Base-by-base conservation (phyloP, 208 protist genomes). In the Balamuthia mandrillaris region DNA sequence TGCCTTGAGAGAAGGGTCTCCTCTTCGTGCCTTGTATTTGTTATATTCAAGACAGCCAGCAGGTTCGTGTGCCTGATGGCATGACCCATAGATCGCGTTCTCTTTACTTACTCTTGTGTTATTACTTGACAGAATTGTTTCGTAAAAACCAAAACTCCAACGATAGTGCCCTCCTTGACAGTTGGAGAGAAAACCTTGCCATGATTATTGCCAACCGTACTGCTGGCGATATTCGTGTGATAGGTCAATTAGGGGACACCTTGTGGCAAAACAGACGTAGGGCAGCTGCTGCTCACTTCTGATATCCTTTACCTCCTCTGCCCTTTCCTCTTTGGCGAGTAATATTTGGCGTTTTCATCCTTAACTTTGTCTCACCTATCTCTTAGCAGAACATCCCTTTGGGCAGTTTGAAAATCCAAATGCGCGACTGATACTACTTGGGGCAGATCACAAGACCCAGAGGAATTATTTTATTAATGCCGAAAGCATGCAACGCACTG, bases 111-210 rank as follows among this genome's bases (percentile, higher is more conserved):
- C n/a, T n/a, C n/a, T n/a, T n/a, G 24, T 18, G 14, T 18, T 0
- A 41, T 41, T 31, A 52, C 47, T 10, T 52, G 12, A 41, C 1
- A 16, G n/a, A n/a, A n/a, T n/a, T n/a, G n/a, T n/a, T n/a, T n/a
- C n/a, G n/a, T n/a, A n/a, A n/a, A n/a, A n/a, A n/a, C n/a, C n/a
- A n/a, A 61, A 41, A 29, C 0, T 16, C 47, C 16, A 21, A 33
- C 0, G 42, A 33, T 10, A 72, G 35, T 41, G 35, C 79, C 18
- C 27, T 41, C 21, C n/a, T 84, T 6, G 79, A 84, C 31, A 47
- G 79, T 24, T 84, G 79, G 79, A 47, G 79, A 39, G 79, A 84
- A 39, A 84, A 84, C 27, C 21, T 84, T 33, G 79, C 79, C n/a
- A 29, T 74, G 12, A 63, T 84, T 39, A 16, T 84, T 14, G 52